Evolutionary conservation across 768 basidiomycete genomes (phyloP).

Genomic region (Russula ochroleuca): DNA sequence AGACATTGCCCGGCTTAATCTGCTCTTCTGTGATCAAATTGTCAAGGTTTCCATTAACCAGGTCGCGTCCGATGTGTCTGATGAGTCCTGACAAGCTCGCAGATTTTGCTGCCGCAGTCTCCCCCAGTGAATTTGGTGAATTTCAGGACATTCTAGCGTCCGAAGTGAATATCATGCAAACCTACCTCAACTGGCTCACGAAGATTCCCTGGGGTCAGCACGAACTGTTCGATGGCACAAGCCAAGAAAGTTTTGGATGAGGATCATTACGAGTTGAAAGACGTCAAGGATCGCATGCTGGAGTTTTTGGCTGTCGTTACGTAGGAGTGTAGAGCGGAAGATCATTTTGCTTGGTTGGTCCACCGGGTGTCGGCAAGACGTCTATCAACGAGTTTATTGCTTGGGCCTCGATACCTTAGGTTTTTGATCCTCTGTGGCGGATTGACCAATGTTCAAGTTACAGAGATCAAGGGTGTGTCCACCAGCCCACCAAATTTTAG

Average conservation of each 20-base stretch:
- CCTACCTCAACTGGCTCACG: constrained; percentile 91
- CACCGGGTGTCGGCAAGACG: constrained; percentile 97
- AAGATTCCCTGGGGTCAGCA: constrained; percentile 98
- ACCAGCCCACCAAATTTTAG: background rate
- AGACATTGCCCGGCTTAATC: too few species aligned
- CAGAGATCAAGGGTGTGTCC: constrained; percentile 91
- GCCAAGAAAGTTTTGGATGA: constrained; percentile 84
- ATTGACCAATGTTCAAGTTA: constrained; percentile 92
- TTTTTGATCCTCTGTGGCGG: constrained; percentile 99
- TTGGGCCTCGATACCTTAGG: constrained; percentile 88
- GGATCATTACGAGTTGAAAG: constrained; percentile 89
- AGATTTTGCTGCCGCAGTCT: constrained; percentile 95
- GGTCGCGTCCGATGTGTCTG: constrained; percentile 88
- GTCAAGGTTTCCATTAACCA: constrained; percentile 92
- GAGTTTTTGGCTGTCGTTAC: constrained; percentile 91
- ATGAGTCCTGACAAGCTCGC: constrained; percentile 96
- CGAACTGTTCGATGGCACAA: constrained; percentile 80
- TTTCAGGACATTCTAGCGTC: constrained; percentile 90
- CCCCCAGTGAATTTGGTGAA: constrained; percentile 83
- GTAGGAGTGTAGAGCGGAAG: constrained; percentile 94
- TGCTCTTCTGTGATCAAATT: constrained; percentile 96
- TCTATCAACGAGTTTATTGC: constrained; percentile 94
- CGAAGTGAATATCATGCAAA: constrained; percentile 90
- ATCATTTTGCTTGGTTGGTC: constrained; percentile 96
- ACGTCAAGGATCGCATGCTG: constrained; percentile 89